These are phyloP conservation scores for Saccharomycopsis sp. DNA, from an alignment of 805 yeast genomes.

Conservation along the genomic window DNA sequence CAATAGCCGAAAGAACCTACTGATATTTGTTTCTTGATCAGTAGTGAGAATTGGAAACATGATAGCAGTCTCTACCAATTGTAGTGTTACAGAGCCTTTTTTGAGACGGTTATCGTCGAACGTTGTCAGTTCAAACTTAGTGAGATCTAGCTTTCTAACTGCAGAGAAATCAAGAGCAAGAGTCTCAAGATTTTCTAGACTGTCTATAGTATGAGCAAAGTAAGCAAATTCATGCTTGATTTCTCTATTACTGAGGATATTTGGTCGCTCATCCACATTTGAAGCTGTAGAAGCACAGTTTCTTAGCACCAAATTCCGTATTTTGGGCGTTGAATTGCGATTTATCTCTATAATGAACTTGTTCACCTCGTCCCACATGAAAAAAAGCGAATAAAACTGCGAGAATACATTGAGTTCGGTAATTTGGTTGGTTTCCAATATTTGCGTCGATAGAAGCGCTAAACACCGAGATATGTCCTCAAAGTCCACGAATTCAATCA, in stretches of 20 bases:
- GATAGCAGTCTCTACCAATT: too few relatives aligned
- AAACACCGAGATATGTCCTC: not conserved
- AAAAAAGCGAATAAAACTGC: not conserved
- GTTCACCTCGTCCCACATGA: not conserved
- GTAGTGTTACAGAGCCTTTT: too few relatives aligned
- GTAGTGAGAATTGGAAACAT: not conserved
- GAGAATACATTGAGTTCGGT: not conserved
- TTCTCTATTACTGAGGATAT: not conserved
- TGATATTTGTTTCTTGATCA: not conserved
- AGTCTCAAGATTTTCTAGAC: not conserved
- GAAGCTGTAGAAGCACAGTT: not conserved
- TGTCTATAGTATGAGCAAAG: not conserved
- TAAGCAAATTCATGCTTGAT: not conserved
- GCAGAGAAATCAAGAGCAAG: not conserved
- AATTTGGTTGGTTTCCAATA: not conserved
- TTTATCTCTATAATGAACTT: not conserved
- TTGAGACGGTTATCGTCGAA: not conserved
- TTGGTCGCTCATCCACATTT: not conserved
- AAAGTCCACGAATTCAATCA: not conserved
- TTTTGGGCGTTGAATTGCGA: not conserved
- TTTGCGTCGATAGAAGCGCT: not conserved
- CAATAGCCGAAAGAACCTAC: not conserved
- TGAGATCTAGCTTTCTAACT: not conserved
- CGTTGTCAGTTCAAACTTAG: not conserved
- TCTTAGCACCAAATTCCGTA: not conserved